phyloP scores from a whole-genome alignment of 2,329 filamentous ascomycete genomes.

The Pseudogymnoascus sp. region DNA sequence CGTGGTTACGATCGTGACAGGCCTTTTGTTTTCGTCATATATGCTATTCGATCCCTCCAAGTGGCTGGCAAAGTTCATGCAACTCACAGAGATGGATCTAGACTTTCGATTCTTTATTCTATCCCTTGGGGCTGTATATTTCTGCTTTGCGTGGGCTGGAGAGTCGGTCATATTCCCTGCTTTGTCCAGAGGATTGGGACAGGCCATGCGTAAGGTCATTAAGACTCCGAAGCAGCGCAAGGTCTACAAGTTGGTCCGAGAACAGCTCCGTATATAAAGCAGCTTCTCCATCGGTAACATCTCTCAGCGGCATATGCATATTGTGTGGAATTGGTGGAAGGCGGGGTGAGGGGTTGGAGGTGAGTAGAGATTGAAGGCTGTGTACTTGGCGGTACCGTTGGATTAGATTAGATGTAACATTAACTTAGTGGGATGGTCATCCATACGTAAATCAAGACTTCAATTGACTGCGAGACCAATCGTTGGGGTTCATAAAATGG shows the following conservation, averaged over 20 bases:
- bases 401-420: constrained; percentile 1
- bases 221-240: constrained; percentile 69
- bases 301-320: not conserved
- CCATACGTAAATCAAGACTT: not conserved
- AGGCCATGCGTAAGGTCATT: constrained; percentile 48
- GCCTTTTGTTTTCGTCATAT: constrained; percentile 62
- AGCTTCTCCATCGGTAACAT: not conserved
- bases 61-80: constrained; percentile 69
- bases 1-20: constrained; percentile 63
- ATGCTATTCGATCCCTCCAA: constrained; percentile 70
- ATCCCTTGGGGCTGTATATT: constrained; percentile 59
- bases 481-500: not conserved
- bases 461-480: not conserved
- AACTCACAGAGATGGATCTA: constrained; percentile 68
- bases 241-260: constrained; percentile 73
- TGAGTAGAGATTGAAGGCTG: not conserved
- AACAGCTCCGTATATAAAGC: constrained; percentile 46
- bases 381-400: not conserved
- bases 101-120: constrained; percentile 69
- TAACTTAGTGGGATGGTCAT: not conserved
- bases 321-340: not conserved
- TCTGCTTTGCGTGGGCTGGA: constrained; percentile 60
- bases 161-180: constrained; percentile 65
- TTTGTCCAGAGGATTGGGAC: constrained; percentile 61
- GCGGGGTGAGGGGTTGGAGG: not conserved